Evolutionary conservation across 2,329 filamentous ascomycete genomes (phyloP).

Genomic region (Clonostachys byssicola): DNA sequence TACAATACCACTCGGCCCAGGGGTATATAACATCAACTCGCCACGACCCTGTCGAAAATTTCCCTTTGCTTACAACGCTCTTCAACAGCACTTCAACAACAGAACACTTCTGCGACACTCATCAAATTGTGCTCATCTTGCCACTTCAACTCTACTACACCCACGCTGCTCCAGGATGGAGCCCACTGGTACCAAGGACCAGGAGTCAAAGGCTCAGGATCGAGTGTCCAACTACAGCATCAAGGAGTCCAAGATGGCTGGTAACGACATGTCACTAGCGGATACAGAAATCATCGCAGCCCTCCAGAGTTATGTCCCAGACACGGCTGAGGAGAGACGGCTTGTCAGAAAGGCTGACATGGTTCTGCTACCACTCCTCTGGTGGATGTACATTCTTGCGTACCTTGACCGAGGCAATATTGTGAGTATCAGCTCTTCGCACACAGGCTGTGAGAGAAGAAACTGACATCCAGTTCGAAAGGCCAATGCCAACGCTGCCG

Average conservation of each 20-base stretch:
- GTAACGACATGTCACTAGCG: neutral
- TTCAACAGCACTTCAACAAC: too few relatives aligned
- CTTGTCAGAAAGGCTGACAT: conserved; percentile 39
- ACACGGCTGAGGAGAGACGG: conserved; percentile 23
- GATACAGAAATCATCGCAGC: conserved; percentile 2
- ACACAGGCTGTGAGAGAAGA: neutral
- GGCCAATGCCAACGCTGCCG: conserved; percentile 46
- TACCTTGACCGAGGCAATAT: conserved; percentile 21
- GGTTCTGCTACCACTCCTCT: conserved; percentile 43
- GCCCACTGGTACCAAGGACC: neutral
- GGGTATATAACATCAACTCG: too few relatives aligned
- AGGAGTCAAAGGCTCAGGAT: neutral
- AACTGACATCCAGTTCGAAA: neutral
- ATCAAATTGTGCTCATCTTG: too few relatives aligned
- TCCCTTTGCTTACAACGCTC: too few relatives aligned
- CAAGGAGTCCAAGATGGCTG: neutral
- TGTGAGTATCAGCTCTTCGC: conserved; percentile 7
- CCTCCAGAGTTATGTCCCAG: conserved; percentile 4
- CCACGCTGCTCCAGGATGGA: too few relatives aligned
- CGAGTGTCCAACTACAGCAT: neutral
- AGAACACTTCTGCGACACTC: too few relatives aligned
- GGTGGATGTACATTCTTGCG: conserved; percentile 18
- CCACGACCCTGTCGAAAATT: too few relatives aligned
- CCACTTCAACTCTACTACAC: too few relatives aligned
- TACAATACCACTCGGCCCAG: too few relatives aligned